Evolutionary conservation across 495 filamentous ascomycete genomes (phyloP).

Genomic region (Xylaria bambusicola): DNA sequence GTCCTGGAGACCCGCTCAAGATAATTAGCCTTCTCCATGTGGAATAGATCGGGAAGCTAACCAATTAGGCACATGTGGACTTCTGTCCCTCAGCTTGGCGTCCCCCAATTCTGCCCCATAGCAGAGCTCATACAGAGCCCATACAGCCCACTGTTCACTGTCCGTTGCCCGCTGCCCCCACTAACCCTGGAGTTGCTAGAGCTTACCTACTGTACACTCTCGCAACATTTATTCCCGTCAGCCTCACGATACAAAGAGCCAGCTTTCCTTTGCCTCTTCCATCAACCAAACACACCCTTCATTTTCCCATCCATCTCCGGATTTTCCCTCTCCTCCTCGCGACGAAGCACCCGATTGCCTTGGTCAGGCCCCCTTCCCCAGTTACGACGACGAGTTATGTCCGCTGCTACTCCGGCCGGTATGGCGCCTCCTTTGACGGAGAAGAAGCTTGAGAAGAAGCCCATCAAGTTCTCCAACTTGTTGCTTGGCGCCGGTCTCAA

Average conservation of each 20-base stretch:
- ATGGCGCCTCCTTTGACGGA: slow-evolving; percentile 52
- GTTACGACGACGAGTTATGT: slow-evolving; percentile 56
- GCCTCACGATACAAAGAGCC: slow-evolving; percentile 9
- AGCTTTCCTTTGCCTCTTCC: background rate
- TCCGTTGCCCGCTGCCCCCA: background rate
- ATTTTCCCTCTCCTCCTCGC: slow-evolving; percentile 43
- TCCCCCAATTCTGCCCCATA: background rate
- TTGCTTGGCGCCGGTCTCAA: slow-evolving; percentile 94
- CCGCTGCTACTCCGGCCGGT: slow-evolving; percentile 58
- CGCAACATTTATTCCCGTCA: slow-evolving; percentile 4
- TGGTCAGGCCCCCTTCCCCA: slow-evolving; percentile 82
- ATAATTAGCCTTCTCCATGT: slow-evolving; percentile 2
- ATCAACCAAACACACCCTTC: slow-evolving; percentile 19
- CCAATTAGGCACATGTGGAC: background rate
- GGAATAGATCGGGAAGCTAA: background rate
- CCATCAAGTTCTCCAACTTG: slow-evolving; percentile 99
- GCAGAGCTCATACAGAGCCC: too few species aligned
- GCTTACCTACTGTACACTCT: slow-evolving; percentile 1
- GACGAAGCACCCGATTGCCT: slow-evolving; percentile 85
- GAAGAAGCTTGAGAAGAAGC: slow-evolving; percentile 88
- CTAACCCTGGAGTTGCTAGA: background rate
- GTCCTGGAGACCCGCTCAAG: background rate
- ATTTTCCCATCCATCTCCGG: slow-evolving; percentile 17
- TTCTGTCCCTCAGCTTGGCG: background rate
- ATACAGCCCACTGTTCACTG: too few species aligned